A percentile compares a stretch with the other conserved stretches of the same genome.
Conservation (phyloP, 805 yeast genomes). For the Candida dajiaensis region DNA sequence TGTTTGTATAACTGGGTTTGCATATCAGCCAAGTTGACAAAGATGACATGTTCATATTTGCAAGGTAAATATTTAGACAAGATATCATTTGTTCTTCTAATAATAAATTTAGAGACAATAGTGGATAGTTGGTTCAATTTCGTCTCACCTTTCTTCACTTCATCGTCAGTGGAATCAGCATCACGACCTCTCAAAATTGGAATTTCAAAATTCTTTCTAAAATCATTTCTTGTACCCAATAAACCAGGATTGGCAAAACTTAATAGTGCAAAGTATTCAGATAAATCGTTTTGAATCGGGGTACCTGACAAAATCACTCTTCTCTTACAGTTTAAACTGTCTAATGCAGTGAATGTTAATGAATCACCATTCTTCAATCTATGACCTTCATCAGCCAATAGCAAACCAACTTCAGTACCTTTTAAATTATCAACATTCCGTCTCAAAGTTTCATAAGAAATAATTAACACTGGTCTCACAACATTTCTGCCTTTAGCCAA, state of each 20-base stretch:
- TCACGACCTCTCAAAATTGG: slow-evolving; percentile 83
- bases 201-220: slow-evolving; percentile 77
- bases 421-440: slow-evolving; percentile 73
- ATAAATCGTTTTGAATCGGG: slow-evolving; percentile 91
- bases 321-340: slow-evolving; percentile 77
- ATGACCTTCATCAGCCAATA: slow-evolving; percentile 86
- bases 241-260: slow-evolving; percentile 94
- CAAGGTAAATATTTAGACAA: slow-evolving; percentile 91
- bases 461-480: slow-evolving; percentile 88
- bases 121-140: slow-evolving; percentile 67
- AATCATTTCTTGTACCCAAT: slow-evolving; percentile 77
- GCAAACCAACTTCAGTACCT: slow-evolving; percentile 75
- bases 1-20: slow-evolving; percentile 67
- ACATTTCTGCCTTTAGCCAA: slow-evolving; percentile 80
- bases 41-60: slow-evolving; percentile 95
- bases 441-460: slow-evolving; percentile 89
- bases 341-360: slow-evolving; percentile 79
- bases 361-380: slow-evolving; percentile 86
- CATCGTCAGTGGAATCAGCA: slow-evolving; percentile 79
- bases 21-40: slow-evolving; percentile 74
- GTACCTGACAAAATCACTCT: slow-evolving; percentile 94
- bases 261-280: slow-evolving; percentile 86
- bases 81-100: slow-evolving; percentile 92
- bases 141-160: slow-evolving; percentile 58
- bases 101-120: slow-evolving; percentile 83